phyloP scores from a whole-genome alignment of 2,329 filamentous ascomycete species.

The Aureobasidium pullulans region DNA sequence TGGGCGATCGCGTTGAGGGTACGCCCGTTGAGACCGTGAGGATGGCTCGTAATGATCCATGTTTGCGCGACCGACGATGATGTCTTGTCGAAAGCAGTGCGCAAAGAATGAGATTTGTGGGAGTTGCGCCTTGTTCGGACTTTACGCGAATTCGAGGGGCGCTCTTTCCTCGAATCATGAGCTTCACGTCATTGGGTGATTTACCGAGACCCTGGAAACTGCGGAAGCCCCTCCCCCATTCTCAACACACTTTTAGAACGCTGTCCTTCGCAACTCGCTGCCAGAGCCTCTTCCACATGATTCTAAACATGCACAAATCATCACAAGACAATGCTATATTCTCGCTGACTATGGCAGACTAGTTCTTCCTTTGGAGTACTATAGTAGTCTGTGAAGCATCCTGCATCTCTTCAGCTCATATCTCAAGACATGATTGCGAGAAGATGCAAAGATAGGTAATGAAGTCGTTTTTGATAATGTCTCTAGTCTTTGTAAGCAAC shows the following conservation, averaged over 20 bases:
- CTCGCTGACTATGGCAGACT: too few relatives aligned
- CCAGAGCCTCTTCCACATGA: too few relatives aligned
- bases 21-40: background rate
- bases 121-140: background rate
- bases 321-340: too few relatives aligned
- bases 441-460: too few relatives aligned
- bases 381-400: too few relatives aligned
- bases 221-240: background rate
- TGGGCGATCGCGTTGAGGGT: conserved; percentile 9
- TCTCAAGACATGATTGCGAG: too few relatives aligned
- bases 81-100: background rate
- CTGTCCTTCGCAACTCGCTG: too few relatives aligned
- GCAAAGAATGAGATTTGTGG: background rate
- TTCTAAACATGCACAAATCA: too few relatives aligned
- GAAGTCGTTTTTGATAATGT: too few relatives aligned
- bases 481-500: too few relatives aligned
- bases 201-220: background rate
- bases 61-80: background rate
- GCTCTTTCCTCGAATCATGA: conserved; percentile 4
- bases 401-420: too few relatives aligned
- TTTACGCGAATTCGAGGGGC: conserved; percentile 7
- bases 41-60: conserved; percentile 12
- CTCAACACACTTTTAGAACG: background rate
- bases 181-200: background rate
- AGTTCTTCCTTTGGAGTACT: too few relatives aligned